A percentile compares a stretch with the other conserved stretches of the same genome.
Conservation (phyloP, 2,329 filamentous ascomycete species). For the Diaporthe ampelina region DNA sequence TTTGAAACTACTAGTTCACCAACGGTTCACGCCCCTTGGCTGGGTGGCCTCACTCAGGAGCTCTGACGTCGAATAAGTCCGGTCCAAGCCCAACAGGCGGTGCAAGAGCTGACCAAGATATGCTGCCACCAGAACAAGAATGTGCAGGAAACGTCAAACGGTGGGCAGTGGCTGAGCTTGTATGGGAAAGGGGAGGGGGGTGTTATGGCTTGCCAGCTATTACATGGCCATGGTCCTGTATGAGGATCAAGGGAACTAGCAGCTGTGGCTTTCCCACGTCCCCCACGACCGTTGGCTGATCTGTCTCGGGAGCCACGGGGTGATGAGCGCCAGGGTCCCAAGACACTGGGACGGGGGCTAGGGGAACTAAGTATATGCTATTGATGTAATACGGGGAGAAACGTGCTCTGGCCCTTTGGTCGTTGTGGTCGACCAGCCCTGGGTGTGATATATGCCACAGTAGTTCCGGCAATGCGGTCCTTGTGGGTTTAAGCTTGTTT, state of each 20-base stretch:
- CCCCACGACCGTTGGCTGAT: constrained; percentile 25
- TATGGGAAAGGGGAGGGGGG: background rate
- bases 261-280: constrained; percentile 17
- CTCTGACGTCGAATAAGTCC: background rate
- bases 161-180: constrained; percentile 25
- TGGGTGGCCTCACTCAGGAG: constrained; percentile 28
- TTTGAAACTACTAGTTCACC: constrained; percentile 25
- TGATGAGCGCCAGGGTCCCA: constrained; percentile 33
- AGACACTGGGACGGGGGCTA: background rate
- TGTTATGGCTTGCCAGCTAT: background rate
- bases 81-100: background rate
- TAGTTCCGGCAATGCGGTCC: constrained; percentile 15
- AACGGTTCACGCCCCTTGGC: constrained; percentile 8
- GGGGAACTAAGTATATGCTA: background rate
- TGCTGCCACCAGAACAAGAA: background rate
- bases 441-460: background rate
- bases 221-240: background rate
- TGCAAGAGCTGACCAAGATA: constrained; percentile 3
- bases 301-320: constrained; percentile 30
- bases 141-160: constrained; percentile 7
- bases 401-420: background rate
- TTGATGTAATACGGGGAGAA: background rate
- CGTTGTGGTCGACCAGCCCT: background rate
- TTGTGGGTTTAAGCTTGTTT: constrained; percentile 17
- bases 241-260: constrained; percentile 10